Base-by-base conservation (phyloP, 306 rosid species). In the Trifolium pratense region DNA sequence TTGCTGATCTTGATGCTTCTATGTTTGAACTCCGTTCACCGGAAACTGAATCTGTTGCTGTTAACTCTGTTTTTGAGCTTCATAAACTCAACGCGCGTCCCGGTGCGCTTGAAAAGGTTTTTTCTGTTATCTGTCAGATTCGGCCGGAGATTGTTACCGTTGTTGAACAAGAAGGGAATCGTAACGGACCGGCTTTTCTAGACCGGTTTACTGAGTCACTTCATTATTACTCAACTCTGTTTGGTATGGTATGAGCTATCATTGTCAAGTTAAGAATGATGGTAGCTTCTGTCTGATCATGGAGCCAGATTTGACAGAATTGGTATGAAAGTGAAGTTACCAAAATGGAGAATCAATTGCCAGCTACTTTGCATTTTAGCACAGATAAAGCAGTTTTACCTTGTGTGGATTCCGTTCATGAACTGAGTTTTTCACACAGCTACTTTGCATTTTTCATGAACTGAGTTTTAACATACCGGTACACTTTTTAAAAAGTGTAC, bases 181-280 rank as follows among this genome's bases (percentile, higher is more conserved):
- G 90, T 62, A 94, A 91, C 75, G 93, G 96, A 0, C 72, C 80
- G 51, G 75, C 70, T 23, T 91, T 94, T 31, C 5, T 86, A 32
- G 95, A 91, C 78, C 96, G 99, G 79, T 94, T 94, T 84, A 94
- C 87, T 0, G 99, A 94, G 80, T 85, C 99, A 31, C 81, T 94
- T 14, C 96, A 94, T 79, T 94, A 91, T 17, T 94, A 94, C 84
- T 94, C 97, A 9, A 84, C 96, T 4, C 74, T 94, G 76, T 94
- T 94, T n/a, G 99, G 91, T 46, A 46, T 48, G 67, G n/a, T 16
- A 49, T n/a, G 78, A 71, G 52, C 9, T 21, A 77, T 77, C 79
- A 9, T 73, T 78, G 73, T 82, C 76, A 77, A 66, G 66, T 70
- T 59, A 63, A 81, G 75, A 58, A 81, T 66, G 66, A 76, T 77